Evolutionary conservation across 306 rosid genomes (phyloP).

Genomic region (Oxytropis ochrocephala): DNA sequence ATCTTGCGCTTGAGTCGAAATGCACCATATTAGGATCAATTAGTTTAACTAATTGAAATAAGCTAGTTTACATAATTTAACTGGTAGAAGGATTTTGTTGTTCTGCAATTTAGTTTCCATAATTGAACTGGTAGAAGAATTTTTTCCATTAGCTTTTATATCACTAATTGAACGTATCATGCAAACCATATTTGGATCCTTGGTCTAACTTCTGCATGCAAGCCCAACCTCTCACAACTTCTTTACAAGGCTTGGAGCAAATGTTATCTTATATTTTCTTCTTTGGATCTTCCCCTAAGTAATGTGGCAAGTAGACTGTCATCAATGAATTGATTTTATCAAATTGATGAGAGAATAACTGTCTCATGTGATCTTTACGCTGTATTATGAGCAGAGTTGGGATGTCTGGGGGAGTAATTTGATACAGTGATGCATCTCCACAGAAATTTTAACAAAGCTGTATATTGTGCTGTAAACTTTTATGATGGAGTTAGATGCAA

Average conservation of each 20-base stretch:
- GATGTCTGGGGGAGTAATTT: constrained; percentile 27
- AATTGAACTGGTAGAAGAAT: no score
- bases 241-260: background rate
- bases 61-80: no score
- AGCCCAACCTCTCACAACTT: background rate
- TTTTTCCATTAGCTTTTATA: no score
- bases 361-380: background rate
- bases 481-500: constrained; percentile 33
- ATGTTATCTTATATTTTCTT: background rate
- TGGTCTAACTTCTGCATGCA: no score
- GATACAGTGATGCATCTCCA: constrained; percentile 28
- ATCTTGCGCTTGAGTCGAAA: background rate
- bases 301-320: background rate
- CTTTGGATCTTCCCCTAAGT: background rate
- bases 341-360: background rate
- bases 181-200: no score
- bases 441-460: constrained; percentile 15
- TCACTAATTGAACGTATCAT: no score
- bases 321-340: background rate
- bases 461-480: constrained; percentile 16
- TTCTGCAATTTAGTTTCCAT: no score
- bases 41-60: no score
- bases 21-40: background rate
- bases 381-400: constrained; percentile 21
- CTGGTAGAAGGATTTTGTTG: no score